Percentiles rank a stretch among this genome's conserved stretches.
Evolutionary conservation across 106 monocot genomes (phyloP).

Genomic region (Chionographis japonica): DNA sequence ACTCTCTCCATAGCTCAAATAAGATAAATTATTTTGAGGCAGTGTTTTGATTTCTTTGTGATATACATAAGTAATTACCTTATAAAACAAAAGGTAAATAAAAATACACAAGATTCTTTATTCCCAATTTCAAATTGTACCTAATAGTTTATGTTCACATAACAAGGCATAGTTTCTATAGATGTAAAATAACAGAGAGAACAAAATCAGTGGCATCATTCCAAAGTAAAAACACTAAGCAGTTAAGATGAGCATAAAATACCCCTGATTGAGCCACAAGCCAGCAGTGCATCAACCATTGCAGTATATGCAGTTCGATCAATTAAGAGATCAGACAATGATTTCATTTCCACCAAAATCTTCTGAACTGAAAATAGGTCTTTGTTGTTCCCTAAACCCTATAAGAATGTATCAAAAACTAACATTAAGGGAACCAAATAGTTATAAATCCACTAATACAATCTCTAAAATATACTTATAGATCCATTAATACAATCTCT

Average conservation of each 20-base stretch:
- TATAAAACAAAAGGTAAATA: neutral
- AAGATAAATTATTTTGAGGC: too few species aligned
- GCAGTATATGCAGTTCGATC: slow-evolving; percentile 82
- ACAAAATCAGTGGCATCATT: neutral
- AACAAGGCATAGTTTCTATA: too few species aligned
- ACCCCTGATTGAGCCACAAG: slow-evolving; percentile 60
- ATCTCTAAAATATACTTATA: too few species aligned
- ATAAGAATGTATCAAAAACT: neutral
- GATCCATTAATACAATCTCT: too few species aligned
- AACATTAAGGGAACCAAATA: too few species aligned
- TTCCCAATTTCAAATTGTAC: too few species aligned
- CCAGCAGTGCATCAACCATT: slow-evolving; percentile 64
- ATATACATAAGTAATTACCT: too few species aligned
- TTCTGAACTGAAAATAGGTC: slow-evolving; percentile 45
- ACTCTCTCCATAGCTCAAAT: too few species aligned
- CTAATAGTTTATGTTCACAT: too few species aligned
- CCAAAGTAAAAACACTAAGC: neutral
- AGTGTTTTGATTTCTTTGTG: too few species aligned
- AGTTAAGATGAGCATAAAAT: neutral
- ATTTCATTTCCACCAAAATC: slow-evolving; percentile 74
- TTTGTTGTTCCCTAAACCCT: slow-evolving; percentile 56
- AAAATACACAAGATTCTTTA: too few species aligned
- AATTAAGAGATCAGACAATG: slow-evolving; percentile 28
- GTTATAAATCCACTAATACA: too few species aligned
- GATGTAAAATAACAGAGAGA: neutral